Conservation (phyloP, 805 yeast species). For the Allodekkera sacchari region DNA sequence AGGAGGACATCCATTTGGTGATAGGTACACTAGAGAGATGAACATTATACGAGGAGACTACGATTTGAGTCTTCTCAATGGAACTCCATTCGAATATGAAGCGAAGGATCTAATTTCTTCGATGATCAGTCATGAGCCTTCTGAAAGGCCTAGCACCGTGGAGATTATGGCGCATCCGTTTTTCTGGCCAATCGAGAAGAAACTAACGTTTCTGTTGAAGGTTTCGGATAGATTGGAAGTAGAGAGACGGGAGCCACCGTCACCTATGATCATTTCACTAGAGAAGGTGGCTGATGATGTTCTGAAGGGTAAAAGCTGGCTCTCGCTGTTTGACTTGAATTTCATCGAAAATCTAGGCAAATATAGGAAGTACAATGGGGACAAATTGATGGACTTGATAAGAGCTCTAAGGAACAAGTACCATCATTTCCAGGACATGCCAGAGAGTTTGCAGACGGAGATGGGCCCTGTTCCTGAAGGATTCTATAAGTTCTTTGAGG, state of each 20-base stretch:
- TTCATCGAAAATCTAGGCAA: slow-evolving; percentile 82
- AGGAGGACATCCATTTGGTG: slow-evolving; percentile 96
- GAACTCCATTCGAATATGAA: slow-evolving; percentile 43
- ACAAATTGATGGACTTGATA: slow-evolving; percentile 73
- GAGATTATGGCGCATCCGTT: slow-evolving; percentile 74
- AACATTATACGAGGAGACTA: slow-evolving; percentile 69
- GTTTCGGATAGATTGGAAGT: slow-evolving; percentile 89
- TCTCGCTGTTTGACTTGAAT: slow-evolving; percentile 53
- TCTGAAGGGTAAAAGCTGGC: slow-evolving; percentile 64
- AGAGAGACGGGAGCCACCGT: slow-evolving; percentile 72
- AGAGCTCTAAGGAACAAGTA: slow-evolving; percentile 89
- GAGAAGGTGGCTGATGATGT: slow-evolving; percentile 63
- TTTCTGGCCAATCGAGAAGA: slow-evolving; percentile 72
- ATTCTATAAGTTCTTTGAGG: slow-evolving; percentile 67
- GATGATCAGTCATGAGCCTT: slow-evolving; percentile 69
- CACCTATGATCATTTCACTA: slow-evolving; percentile 49
- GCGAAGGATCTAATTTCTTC: slow-evolving; percentile 61
- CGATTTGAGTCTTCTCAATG: slow-evolving; percentile 39
- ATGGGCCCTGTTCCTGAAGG: slow-evolving; percentile 84
- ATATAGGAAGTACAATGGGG: slow-evolving; percentile 78
- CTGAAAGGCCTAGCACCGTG: slow-evolving; percentile 60
- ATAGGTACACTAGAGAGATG: slow-evolving; percentile 76
- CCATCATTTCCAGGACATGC: slow-evolving; percentile 90
- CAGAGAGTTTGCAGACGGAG: slow-evolving; percentile 48
- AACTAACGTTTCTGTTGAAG: slow-evolving; percentile 74